Conservation (phyloP, 352 stramenopile genomes). For the Globisporangium megalacanthum region DNA sequence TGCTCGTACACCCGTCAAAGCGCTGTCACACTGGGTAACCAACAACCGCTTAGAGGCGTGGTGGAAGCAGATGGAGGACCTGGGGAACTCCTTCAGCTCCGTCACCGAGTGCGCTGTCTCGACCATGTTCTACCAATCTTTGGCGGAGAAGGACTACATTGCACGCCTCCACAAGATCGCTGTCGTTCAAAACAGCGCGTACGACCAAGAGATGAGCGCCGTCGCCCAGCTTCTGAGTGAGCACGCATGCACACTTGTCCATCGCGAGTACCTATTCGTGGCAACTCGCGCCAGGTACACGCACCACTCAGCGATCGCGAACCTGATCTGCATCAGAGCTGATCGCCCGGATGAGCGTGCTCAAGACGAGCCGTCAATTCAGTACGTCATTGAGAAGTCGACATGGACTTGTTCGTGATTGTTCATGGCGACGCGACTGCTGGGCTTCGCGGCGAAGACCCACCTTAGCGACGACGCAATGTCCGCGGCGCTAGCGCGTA, state of each 20-base stretch:
- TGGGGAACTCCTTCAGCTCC: conserved; percentile 10
- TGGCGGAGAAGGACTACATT: conserved; percentile 13
- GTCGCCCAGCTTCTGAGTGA: conserved; percentile 17
- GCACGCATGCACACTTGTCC: conserved; percentile 17
- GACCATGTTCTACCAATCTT: conserved; percentile 16
- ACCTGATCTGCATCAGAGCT: conserved; percentile 9
- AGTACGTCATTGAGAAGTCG: conserved; percentile 13
- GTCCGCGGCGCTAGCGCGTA: no score
- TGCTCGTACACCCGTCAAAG: conserved; percentile 14
- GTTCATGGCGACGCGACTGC: conserved; percentile 11
- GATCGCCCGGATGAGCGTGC: background rate
- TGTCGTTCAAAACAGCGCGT: conserved; percentile 8
- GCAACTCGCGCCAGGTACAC: conserved; percentile 7
- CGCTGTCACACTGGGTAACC: conserved; percentile 13
- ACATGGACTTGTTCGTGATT: conserved; percentile 19
- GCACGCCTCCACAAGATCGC: conserved; percentile 10
- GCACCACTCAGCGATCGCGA: conserved; percentile 10
- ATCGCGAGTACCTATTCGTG: conserved; percentile 12
- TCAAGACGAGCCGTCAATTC: conserved; percentile 10
- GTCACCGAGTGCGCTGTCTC: conserved; percentile 16
- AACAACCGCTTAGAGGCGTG: conserved; percentile 24
- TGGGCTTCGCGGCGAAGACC: no score
- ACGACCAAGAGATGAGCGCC: conserved; percentile 15
- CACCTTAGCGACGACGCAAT: no score
- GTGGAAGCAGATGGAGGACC: conserved; percentile 22